A percentile compares a stretch with the other conserved stretches of the same genome.
Evolutionary conservation across 805 yeast species (phyloP).

Genomic region (Saccharomycopsis lassenensis): DNA sequence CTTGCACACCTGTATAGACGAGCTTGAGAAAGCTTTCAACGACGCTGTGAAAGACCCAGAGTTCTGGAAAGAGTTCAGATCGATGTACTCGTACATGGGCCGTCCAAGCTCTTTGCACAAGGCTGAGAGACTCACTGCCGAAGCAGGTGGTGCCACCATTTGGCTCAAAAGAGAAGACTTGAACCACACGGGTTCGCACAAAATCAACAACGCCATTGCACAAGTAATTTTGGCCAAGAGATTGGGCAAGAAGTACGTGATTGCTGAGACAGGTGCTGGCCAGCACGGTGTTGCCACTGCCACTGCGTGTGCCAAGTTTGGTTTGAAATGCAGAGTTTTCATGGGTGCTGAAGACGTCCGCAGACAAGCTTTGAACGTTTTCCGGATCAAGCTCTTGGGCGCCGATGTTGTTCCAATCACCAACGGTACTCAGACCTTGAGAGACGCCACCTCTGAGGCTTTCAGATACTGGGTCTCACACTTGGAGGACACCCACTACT

Average conservation of each 20-base stretch:
- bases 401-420: slow-evolving; percentile 91
- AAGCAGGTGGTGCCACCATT: slow-evolving; percentile 90
- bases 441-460: slow-evolving; percentile 98
- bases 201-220: slow-evolving; percentile 75
- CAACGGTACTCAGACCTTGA: slow-evolving; percentile 88
- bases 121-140: slow-evolving; percentile 82
- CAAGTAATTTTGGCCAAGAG: slow-evolving; percentile 73
- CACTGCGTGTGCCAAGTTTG: slow-evolving; percentile 87
- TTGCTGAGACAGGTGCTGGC: slow-evolving; percentile 91
- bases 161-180: slow-evolving; percentile 98
- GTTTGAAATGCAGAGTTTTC: slow-evolving; percentile 83
- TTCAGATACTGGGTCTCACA: slow-evolving; percentile 92
- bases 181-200: slow-evolving; percentile 84
- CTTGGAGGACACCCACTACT: slow-evolving; percentile 78
- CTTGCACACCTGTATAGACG: slow-evolving; percentile 78
- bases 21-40: slow-evolving; percentile 81
- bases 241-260: slow-evolving; percentile 63
- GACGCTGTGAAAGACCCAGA: slow-evolving; percentile 77
- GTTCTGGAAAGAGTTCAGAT: slow-evolving; percentile 88
- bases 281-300: slow-evolving; percentile 93
- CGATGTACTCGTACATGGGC: slow-evolving; percentile 85
- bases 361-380: slow-evolving; percentile 96
- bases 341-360: slow-evolving; percentile 99
- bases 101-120: slow-evolving; percentile 89
- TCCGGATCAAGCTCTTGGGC: slow-evolving; percentile 93